These are phyloP conservation scores for Acanthamoeba castellanii DNA, from an alignment of 208 protist genomes.

Conservation along the genomic window DNA sequence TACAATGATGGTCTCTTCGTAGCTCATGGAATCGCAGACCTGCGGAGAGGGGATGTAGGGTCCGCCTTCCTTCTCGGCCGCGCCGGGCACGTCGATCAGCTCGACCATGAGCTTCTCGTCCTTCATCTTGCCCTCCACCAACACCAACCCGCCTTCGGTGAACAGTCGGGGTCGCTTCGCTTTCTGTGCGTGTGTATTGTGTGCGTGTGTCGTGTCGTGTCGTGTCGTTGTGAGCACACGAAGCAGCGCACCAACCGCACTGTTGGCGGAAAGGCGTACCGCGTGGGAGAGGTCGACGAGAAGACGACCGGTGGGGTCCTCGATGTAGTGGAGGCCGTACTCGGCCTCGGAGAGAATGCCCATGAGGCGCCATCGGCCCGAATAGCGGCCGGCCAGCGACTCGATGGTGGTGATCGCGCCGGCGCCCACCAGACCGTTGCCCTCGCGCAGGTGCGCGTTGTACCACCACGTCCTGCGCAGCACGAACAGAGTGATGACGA, in stretches of 20 bases:
- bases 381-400: not conserved
- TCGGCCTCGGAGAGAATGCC: not conserved
- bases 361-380: not conserved
- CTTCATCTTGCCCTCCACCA: not conserved
- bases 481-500: not conserved
- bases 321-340: not conserved
- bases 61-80: not conserved
- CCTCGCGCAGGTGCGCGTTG: not conserved
- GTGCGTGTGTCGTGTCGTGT: no score
- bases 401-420: not conserved
- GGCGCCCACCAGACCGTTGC: not conserved
- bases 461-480: not conserved
- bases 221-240: no score
- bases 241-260: no score
- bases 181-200: not conserved
- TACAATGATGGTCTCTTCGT: not conserved
- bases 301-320: not conserved
- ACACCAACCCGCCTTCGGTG: not conserved
- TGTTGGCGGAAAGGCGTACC: not conserved
- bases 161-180: not conserved
- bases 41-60: not conserved
- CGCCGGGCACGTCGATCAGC: not conserved
- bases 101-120: not conserved
- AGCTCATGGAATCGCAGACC: not conserved
- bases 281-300: not conserved